A percentile compares a stretch with the other conserved stretches of the same genome.
Conservation (phyloP, 2,329 filamentous ascomycete species). For the Rhytidhysteron rufulum region DNA sequence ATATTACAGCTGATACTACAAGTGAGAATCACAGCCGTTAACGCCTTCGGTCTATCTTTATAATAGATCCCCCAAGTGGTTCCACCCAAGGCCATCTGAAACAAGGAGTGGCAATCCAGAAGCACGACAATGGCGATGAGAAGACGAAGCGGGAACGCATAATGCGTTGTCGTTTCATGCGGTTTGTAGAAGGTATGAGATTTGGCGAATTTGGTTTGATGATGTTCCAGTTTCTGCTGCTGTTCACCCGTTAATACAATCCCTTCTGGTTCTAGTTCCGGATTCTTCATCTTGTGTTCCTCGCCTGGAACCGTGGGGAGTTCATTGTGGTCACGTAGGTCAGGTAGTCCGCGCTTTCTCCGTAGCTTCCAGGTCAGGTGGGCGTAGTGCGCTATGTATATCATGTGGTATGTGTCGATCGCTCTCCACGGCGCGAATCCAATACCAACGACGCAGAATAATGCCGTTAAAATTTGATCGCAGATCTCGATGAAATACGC, state of each 20-base stretch:
- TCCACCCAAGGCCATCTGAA: slow-evolving; percentile 71
- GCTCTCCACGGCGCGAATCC: slow-evolving; percentile 62
- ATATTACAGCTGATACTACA: slow-evolving; percentile 72
- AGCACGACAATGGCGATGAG: slow-evolving; percentile 69
- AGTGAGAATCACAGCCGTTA: slow-evolving; percentile 76
- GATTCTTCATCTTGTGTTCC: slow-evolving; percentile 5
- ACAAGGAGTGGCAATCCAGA: slow-evolving; percentile 68
- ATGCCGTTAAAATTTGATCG: slow-evolving; percentile 54
- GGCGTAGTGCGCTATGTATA: slow-evolving; percentile 67
- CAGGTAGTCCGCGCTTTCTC: slow-evolving; percentile 54
- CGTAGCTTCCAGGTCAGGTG: slow-evolving; percentile 59
- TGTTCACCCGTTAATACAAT: slow-evolving; percentile 57
- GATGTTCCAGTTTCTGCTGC: slow-evolving; percentile 64
- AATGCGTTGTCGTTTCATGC: slow-evolving; percentile 73
- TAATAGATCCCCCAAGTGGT: slow-evolving; percentile 73
- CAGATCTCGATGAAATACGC: slow-evolving; percentile 49
- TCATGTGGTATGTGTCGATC: slow-evolving; percentile 80
- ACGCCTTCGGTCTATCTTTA: slow-evolving; percentile 59
- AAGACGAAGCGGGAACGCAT: slow-evolving; percentile 67
- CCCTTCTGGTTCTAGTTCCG: slow-evolving; percentile 5
- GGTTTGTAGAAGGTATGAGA: slow-evolving; percentile 83
- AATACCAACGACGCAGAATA: slow-evolving; percentile 58
- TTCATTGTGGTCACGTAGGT: slow-evolving; percentile 63
- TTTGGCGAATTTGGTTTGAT: slow-evolving; percentile 70
- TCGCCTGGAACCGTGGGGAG: slow-evolving; percentile 43